phyloP scores from a whole-genome alignment of 352 stramenopile genomes.

The Phytopythium helicoides region DNA sequence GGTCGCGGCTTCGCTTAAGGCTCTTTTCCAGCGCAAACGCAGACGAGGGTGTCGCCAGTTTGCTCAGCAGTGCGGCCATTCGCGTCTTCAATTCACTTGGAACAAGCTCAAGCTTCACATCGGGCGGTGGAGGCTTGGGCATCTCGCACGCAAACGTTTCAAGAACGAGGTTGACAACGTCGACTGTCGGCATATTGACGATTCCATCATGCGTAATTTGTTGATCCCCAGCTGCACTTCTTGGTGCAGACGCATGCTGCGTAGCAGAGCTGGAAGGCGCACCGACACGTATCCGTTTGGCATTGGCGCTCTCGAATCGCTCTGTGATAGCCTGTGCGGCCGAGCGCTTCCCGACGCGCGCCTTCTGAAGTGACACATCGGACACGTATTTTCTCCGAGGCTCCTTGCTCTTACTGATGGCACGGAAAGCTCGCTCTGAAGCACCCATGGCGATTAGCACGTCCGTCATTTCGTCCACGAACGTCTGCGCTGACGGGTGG shows the following conservation, averaged over 20 bases:
- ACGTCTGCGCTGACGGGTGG: constrained; percentile 49
- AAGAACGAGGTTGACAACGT: constrained; percentile 74
- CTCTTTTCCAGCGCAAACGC: constrained; percentile 69
- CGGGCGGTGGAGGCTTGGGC: constrained; percentile 35
- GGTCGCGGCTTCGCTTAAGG: constrained; percentile 65
- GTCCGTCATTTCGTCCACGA: constrained; percentile 73
- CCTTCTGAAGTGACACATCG: constrained; percentile 59
- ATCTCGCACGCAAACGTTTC: constrained; percentile 63
- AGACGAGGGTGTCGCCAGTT: constrained; percentile 75
- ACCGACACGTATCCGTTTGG: constrained; percentile 34
- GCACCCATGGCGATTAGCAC: constrained; percentile 65
- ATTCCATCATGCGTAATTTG: constrained; percentile 64
- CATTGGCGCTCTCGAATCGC: constrained; percentile 56
- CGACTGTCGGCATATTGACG: constrained; percentile 70
- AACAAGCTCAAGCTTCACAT: constrained; percentile 61
- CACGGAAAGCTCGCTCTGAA: constrained; percentile 70
- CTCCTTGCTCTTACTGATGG: constrained; percentile 80
- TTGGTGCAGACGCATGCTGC: constrained; percentile 9
- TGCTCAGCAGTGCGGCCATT: constrained; percentile 50
- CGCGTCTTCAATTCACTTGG: constrained; percentile 74
- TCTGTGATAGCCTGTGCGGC: constrained; percentile 60
- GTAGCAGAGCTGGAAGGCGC: constrained; percentile 12
- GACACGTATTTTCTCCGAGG: constrained; percentile 72
- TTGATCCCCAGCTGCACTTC: neutral
- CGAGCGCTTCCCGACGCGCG: constrained; percentile 66